phyloP scores from a whole-genome alignment of 164 flowering plant species.

The Magnolia sinica region DNA sequence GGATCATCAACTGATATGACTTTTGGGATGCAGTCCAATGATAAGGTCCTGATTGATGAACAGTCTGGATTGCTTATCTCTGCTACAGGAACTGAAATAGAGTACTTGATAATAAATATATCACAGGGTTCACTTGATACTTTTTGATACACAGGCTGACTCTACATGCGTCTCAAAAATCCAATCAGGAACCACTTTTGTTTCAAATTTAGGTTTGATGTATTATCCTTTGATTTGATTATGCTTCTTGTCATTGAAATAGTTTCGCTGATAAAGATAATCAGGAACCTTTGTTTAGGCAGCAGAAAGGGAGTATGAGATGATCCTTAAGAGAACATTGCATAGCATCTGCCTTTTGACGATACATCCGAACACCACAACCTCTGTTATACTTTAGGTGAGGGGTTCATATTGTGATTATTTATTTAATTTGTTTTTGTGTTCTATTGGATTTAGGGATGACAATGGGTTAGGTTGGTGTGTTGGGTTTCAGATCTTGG shows the following conservation, averaged over 20 bases:
- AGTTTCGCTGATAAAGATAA: no score
- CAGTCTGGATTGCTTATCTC: background rate
- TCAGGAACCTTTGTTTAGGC: constrained; percentile 39
- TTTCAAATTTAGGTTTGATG: background rate
- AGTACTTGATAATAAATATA: background rate
- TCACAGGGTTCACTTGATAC: background rate
- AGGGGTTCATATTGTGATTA: background rate
- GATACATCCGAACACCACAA: constrained; percentile 86
- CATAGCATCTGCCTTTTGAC: constrained; percentile 75
- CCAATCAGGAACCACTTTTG: background rate
- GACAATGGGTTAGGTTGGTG: no score
- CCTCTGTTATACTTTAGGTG: constrained; percentile 83
- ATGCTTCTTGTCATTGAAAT: no score
- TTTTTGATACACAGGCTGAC: background rate
- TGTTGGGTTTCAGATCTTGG: no score
- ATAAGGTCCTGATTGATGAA: background rate
- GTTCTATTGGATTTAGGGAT: background rate
- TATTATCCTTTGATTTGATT: background rate
- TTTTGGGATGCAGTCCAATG: background rate
- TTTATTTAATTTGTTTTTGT: background rate
- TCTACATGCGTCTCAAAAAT: background rate
- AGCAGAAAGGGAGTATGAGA: constrained; percentile 85
- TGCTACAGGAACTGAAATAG: background rate
- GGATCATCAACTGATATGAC: background rate
- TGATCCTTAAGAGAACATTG: constrained; percentile 76